These are phyloP conservation scores for Thyridium curvatum DNA, from an alignment of 2,329 filamentous ascomycete species.

Conservation along the genomic window DNA sequence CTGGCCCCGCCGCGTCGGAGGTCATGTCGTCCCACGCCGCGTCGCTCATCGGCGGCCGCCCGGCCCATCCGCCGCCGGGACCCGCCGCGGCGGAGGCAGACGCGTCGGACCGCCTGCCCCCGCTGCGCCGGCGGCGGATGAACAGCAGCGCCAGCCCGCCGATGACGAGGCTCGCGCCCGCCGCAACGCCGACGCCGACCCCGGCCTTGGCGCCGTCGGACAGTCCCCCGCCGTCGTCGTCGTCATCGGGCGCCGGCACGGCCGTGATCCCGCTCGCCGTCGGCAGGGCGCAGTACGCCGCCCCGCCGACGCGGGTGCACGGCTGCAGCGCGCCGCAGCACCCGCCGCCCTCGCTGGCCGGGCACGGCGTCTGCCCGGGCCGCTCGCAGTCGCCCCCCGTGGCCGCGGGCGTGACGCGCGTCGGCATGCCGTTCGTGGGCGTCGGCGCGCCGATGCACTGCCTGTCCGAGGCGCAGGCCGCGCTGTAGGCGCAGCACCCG, in stretches of 20 bases:
- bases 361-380: constrained; percentile 35
- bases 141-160: constrained; percentile 41
- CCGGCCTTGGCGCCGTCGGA: constrained; percentile 48
- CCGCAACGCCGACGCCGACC: constrained; percentile 46
- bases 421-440: constrained; percentile 10
- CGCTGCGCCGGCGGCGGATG: constrained; percentile 29
- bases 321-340: constrained; percentile 40
- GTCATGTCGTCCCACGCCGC: no score
- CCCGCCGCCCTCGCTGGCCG: constrained; percentile 31
- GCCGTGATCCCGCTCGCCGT: constrained; percentile 18
- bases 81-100: neutral
- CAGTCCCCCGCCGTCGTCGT: constrained; percentile 17
- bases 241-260: constrained; percentile 2
- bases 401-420: constrained; percentile 25
- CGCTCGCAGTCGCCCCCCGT: constrained; percentile 29
- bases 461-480: constrained; percentile 29
- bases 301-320: constrained; percentile 31
- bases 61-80: no score
- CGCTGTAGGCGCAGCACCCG: constrained; percentile 42
- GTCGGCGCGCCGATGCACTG: constrained; percentile 23
- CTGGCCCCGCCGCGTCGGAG: constrained; percentile 1
- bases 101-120: constrained; percentile 11
- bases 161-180: constrained; percentile 34
- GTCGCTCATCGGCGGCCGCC: neutral
- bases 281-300: constrained; percentile 31